These are phyloP conservation scores for Aspergillus persii DNA, from an alignment of 2,329 filamentous ascomycete genomes.

Conservation along the genomic window DNA sequence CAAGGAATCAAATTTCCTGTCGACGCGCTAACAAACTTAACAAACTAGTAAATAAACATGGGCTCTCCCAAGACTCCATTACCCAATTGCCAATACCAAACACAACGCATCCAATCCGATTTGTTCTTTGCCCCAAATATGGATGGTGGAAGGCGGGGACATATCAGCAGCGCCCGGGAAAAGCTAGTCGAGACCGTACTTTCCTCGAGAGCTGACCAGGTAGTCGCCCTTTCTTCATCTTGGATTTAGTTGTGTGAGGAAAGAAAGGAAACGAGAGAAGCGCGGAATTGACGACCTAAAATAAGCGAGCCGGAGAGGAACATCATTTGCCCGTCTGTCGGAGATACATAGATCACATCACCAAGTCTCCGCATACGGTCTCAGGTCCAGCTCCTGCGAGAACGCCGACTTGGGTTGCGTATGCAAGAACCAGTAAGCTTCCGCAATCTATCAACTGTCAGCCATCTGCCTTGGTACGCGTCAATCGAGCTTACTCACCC, in stretches of 20 bases:
- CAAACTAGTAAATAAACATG: no score
- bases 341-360: slow-evolving; percentile 11
- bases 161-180: slow-evolving; percentile 40
- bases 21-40: no score
- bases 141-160: slow-evolving; percentile 38
- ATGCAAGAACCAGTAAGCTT: slow-evolving; percentile 56
- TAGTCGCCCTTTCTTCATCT: slow-evolving; percentile 39
- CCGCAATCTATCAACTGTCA: slow-evolving; percentile 46
- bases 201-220: slow-evolving; percentile 38
- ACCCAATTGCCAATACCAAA: slow-evolving; percentile 2
- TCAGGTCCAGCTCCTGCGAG: slow-evolving; percentile 55
- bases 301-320: slow-evolving; percentile 14
- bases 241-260: slow-evolving; percentile 44
- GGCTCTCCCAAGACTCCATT: neutral
- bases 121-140: slow-evolving; percentile 30
- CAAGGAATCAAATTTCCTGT: no score
- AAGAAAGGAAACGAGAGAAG: slow-evolving; percentile 16
- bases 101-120: slow-evolving; percentile 38
- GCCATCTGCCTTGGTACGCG: neutral
- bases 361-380: slow-evolving; percentile 28
- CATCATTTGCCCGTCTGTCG: slow-evolving; percentile 7
- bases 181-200: slow-evolving; percentile 23
- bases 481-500: slow-evolving; percentile 31
- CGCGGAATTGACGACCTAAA: slow-evolving; percentile 4
- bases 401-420: slow-evolving; percentile 52